phyloP scores from a whole-genome alignment of 371 early-diverging fungal species.

The Saksenaea vasiformis region DNA sequence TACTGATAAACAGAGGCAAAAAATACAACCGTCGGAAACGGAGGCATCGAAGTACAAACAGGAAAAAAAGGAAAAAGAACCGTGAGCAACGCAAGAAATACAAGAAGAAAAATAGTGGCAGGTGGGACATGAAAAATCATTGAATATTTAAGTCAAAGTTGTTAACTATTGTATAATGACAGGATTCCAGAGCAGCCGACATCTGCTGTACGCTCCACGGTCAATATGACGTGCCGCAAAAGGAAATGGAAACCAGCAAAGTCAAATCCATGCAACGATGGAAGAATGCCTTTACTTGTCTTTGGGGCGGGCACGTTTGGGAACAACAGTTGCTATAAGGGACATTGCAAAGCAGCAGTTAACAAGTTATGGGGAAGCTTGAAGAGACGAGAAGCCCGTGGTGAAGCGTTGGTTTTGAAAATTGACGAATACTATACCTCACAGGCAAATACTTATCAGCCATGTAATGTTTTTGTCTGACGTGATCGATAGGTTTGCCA shows the following conservation, averaged over 20 bases:
- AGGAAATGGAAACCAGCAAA: background rate
- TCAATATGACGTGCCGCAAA: background rate
- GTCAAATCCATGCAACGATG: background rate
- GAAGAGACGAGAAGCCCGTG: constrained; percentile 5
- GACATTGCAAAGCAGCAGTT: background rate
- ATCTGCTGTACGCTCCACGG: constrained; percentile 1
- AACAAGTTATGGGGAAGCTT: background rate
- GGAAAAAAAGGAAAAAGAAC: constrained; percentile 1
- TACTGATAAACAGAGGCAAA: background rate
- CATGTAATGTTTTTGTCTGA: background rate
- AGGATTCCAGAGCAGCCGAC: constrained; percentile 1
- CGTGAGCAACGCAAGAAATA: background rate
- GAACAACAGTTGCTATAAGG: background rate
- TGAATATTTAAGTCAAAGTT: too few species aligned
- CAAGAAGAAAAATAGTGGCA: too few species aligned
- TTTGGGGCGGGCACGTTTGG: constrained; percentile 8
- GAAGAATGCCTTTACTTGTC: constrained; percentile 2
- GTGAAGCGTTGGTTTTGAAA: background rate
- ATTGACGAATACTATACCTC: constrained; percentile 8
- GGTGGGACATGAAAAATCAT: too few species aligned
- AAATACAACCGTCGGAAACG: background rate
- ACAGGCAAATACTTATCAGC: background rate
- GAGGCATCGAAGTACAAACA: background rate
- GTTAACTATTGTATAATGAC: background rate
- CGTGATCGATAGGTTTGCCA: constrained; percentile 6